Conservation (phyloP, 1,139 yeast genomes). For the Hemisphaericaspora xylofermentans region DNA sequence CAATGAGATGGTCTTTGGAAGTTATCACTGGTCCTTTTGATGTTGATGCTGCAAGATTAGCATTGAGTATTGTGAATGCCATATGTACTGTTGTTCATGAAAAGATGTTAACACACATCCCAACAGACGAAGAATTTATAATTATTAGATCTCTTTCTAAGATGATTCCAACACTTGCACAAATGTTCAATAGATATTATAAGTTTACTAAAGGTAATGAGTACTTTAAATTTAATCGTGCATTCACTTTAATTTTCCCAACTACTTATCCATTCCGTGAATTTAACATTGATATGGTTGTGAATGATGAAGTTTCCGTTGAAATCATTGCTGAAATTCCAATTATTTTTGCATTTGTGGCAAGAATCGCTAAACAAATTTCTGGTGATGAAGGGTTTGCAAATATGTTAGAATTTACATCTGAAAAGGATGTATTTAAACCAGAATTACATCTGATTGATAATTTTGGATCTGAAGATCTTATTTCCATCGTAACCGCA, state of each 20-base stretch:
- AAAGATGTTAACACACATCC: conserved; percentile 20
- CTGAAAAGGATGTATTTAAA: conserved; percentile 35
- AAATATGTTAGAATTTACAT: conserved; percentile 26
- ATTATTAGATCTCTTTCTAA: conserved; percentile 49
- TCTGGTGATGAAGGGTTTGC: conserved; percentile 47
- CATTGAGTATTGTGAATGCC: conserved; percentile 56
- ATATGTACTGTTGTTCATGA: conserved; percentile 44
- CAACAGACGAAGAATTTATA: conserved; percentile 23
- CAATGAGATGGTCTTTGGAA: conserved; percentile 65
- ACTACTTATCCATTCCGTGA: conserved; percentile 63
- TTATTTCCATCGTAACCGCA: conserved; percentile 51
- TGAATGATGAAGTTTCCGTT: conserved; percentile 66
- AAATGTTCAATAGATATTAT: conserved; percentile 53
- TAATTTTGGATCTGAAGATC: conserved; percentile 40
- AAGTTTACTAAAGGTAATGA: conserved; percentile 53
- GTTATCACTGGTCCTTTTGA: conserved; percentile 55
- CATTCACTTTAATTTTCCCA: conserved; percentile 70
- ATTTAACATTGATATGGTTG: conserved; percentile 70
- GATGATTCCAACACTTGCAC: conserved; percentile 51
- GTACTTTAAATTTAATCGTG: conserved; percentile 57
- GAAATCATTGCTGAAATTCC: conserved; percentile 74
- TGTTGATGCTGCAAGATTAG: conserved; percentile 59
- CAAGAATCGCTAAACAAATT: conserved; percentile 49
- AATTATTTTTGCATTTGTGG: conserved; percentile 55
- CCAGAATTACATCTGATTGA: conserved; percentile 33